Evolutionary conservation across 2,329 filamentous ascomycete species (phyloP).

Genomic region (Fusarium chlamydosporum): DNA sequence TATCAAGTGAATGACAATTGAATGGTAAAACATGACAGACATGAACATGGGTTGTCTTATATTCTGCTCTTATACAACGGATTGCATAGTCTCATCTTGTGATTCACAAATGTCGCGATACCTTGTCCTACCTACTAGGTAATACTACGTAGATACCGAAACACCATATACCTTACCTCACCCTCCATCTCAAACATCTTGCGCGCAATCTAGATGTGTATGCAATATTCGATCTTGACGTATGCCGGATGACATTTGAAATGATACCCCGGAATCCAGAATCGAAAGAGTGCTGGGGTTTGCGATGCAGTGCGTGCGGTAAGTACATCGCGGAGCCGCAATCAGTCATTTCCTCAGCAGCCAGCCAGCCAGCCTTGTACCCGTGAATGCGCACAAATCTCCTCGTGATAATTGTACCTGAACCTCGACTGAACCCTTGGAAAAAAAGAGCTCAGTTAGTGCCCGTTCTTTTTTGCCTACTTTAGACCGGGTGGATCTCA

Average conservation of each 20-base stretch:
- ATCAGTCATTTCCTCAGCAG: constrained; percentile 7
- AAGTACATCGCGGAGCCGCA: constrained; percentile 41
- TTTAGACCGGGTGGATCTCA: constrained; percentile 50
- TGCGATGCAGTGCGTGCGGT: constrained; percentile 1
- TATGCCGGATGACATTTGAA: constrained; percentile 9
- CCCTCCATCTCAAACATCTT: background rate
- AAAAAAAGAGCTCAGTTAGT: constrained; percentile 20
- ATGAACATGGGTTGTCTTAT: constrained; percentile 29
- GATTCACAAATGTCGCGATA: background rate
- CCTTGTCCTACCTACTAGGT: background rate
- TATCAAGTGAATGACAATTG: constrained; percentile 34
- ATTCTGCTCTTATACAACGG: constrained; percentile 19
- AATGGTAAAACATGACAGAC: constrained; percentile 41
- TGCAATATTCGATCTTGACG: constrained; percentile 36
- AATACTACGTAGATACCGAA: background rate
- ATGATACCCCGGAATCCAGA: constrained; percentile 30
- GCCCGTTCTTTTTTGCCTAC: constrained; percentile 37
- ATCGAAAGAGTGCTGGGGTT: constrained; percentile 2
- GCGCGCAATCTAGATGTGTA: constrained; percentile 12
- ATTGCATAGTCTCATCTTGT: constrained; percentile 18
- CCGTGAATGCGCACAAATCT: constrained; percentile 13
- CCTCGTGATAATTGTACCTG: constrained; percentile 11
- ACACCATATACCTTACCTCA: background rate
- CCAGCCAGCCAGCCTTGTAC: constrained; percentile 19
- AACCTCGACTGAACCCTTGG: constrained; percentile 12